Conservation (phyloP, 2,329 filamentous ascomycete genomes). For the Pseudomassariella vexata region DNA sequence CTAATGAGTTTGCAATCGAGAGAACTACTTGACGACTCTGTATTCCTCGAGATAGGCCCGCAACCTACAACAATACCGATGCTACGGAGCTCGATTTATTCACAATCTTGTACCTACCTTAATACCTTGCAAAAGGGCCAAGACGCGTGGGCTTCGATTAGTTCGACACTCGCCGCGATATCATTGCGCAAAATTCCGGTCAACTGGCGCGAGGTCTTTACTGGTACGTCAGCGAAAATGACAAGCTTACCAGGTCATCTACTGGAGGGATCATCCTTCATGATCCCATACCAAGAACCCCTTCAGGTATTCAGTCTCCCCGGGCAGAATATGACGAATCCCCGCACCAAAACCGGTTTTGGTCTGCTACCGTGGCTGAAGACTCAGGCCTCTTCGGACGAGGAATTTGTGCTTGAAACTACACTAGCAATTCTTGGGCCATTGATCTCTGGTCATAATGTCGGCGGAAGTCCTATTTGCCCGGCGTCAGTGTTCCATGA, state of each 20-base stretch:
- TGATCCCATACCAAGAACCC: constrained; percentile 2
- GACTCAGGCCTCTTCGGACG: background rate
- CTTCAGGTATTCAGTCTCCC: background rate
- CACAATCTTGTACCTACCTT: constrained; percentile 3
- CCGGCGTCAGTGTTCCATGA: constrained; percentile 8
- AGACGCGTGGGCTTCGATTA: constrained; percentile 6
- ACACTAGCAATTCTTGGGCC: background rate
- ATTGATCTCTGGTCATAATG: constrained; percentile 4
- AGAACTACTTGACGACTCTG: background rate
- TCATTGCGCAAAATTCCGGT: constrained; percentile 3
- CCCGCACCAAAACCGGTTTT: background rate
- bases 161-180: constrained; percentile 4
- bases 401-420: constrained; percentile 3
- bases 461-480: constrained; percentile 7
- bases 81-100: constrained; percentile 5
- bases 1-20: constrained; percentile 1
- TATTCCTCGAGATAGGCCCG: constrained; percentile 7
- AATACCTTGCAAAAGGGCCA: constrained; percentile 5
- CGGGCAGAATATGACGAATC: background rate
- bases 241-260: constrained; percentile 7
- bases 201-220: constrained; percentile 5
- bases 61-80: constrained; percentile 7
- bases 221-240: constrained; percentile 5
- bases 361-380: constrained; percentile 5
- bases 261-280: constrained; percentile 2